Base-by-base conservation (phyloP, 345 rosid species). In the Punica granatum region DNA sequence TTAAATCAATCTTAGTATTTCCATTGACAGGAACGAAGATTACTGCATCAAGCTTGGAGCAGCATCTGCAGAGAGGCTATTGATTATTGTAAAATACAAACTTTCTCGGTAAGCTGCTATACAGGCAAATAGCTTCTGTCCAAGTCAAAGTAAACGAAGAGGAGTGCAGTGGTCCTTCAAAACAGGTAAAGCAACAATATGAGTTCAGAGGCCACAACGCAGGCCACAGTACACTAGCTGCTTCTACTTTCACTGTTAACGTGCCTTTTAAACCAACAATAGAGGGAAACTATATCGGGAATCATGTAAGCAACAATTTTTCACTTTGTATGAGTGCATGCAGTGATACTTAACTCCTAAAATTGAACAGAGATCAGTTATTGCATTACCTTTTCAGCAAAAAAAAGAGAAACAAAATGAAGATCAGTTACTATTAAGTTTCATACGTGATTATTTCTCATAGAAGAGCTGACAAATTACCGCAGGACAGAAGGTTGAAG, bases 401-500 rank as follows among this genome's bases (percentile, higher is more conserved):
- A n/a, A n/a, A n/a, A n/a, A n/a, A n/a, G n/a, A n/a, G n/a, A n/a
- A n/a, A n/a, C n/a, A n/a, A n/a, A 46, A 46, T 18, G 53, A 46
- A 46, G 61, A 56, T 25, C 0, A 26, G 2, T 56, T 56, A 3
- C 2, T n/a, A n/a, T 14, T 63, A 3, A 23, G 66, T n/a, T n/a
- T 32, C 12, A 15, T 60, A 31, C 31, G 23, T 33, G 49, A 37
- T 34, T 25, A 31, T 44, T 64, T 64, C 19, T 43, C 30, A 26
- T 28, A 26, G 34, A 25, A 44, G 37, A 21, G 1, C 18, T 66
- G 66, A n/a, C n/a, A 53, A 54, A 51, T 78, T 82, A 94, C 99
- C 97, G 91, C 70, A 91, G 90, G 35, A 88, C 72, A 53, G 89
- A 82, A 63, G 98, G 96, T 56, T 94, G 93, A 61, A 91, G 96